Base-by-base conservation (phyloP, 768 basidiomycete genomes). In the Saitozyma sp. region DNA sequence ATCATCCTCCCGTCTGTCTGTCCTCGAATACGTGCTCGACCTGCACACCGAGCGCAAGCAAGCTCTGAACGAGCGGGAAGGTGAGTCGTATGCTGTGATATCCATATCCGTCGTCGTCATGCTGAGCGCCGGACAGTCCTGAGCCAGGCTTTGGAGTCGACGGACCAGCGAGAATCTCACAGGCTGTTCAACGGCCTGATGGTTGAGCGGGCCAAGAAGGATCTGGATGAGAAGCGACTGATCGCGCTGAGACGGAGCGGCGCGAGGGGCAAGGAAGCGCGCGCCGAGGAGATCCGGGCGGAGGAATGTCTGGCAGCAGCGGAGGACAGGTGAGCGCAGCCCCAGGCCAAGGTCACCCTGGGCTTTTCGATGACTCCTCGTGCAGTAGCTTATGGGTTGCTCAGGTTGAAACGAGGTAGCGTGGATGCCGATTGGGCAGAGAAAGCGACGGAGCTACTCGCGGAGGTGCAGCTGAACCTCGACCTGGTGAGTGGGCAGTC, bases 201-300 rank as follows among this genome's bases (percentile, higher is more conserved):
- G 46, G 43, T 73, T 9, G 48, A 64, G 14, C 59, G 66, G 49
- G 49, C 65, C 40, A 71, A 80, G 41, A 51, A 61, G 19, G 73
- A 70, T 8, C 58, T 79, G 37, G 79, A 81, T 40, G 78, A 82
- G 20, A 79, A 78, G 11, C 68, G 71, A 58, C 83, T 84, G 63
- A 82, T 84, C 14, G 86, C 87, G 0, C 71, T 78, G 2, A 80
- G 84, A 56, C 79, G 86, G 40, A 84, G 83, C 7, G 86, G 87
- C 1, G 82, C 86, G 9, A 78, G 86, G 37, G 86, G 87, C 0
- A 83, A 83, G 49, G 82, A 84, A 14, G 77, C 87, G 8, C 82
- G 86, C 51, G 83, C 84, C 67, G 83, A 82, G 14, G 80, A 85
- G 37, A 79, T 85, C 17, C 78, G 73, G 5, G 80, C 81, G 0